These are phyloP conservation scores for Cymbidium sinense DNA, from an alignment of 106 monocot species.

Conservation along the genomic window DNA sequence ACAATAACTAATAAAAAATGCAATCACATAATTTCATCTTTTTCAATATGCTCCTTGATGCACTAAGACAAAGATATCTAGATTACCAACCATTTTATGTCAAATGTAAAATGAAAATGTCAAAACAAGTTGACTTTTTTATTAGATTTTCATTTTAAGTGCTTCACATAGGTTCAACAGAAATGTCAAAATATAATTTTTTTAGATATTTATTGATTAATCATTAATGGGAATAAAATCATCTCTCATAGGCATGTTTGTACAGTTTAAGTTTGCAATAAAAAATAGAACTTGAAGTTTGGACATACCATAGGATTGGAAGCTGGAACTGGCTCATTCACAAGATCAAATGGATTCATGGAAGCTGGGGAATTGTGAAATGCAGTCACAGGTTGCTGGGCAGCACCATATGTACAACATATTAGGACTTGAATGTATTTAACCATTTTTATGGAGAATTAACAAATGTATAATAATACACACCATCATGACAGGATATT, in stretches of 20 bases:
- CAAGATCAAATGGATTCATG: constrained; percentile 22
- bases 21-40: neutral
- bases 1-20: neutral
- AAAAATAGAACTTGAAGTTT: neutral
- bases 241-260: neutral
- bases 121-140: neutral
- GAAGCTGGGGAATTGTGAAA: constrained; percentile 9
- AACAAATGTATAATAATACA: neutral
- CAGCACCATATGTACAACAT: neutral
- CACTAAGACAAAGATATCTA: neutral
- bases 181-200: neutral
- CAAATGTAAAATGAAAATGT: neutral
- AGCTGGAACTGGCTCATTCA: constrained; percentile 2
- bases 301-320: constrained; percentile 21
- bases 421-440: neutral
- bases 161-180: neutral
- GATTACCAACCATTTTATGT: neutral
- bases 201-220: neutral
- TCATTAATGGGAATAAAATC: neutral
- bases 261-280: neutral
- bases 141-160: neutral
- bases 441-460: neutral
- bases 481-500: constrained; percentile 23
- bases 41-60: neutral
- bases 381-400: neutral